Evolutionary conservation across 106 monocot genomes (phyloP), one percentile per base, ranked within the genome.

Genomic region (Cymbidium sinense): DNA sequence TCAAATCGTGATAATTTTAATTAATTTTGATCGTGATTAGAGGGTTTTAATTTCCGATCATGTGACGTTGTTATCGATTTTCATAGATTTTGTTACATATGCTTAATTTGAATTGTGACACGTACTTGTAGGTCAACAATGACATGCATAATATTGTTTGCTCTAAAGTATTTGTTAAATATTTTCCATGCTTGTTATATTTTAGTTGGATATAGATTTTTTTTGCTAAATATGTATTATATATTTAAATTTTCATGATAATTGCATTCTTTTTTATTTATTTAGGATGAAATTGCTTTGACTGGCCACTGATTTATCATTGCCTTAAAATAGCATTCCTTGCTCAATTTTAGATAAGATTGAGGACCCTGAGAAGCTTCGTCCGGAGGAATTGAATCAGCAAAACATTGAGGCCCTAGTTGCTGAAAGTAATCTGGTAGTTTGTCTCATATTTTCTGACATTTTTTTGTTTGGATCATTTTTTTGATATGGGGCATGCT

Each of bases 321-420:
- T 13, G 13, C 47, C 3, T 30, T 67, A 33, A 67, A 28, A 30
- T 67, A 30, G 30, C 13, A 43, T 11, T 11, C 11, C 43, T 1
- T 76, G 19, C 75, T 71, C 69, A 76, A 3, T 82, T 91, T 50
- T 76, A 99, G 98, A 83, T 29, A 92, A 84, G 76, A 80, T 83
- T 79, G 89, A 83, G 79, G 94, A 92, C 64, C 81, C 84, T 64
- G 99, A 92, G 69, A 92, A 61, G 80, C 85, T 99, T 83, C 94
- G 94, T 54, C 99, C 99, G 50, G 99, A 99, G 81, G 99, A 99
- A 86, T 76, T 99, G 64, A 99, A 99, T 86, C 99, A 99, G 78
- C 99, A 99, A 83, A 99, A 92, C 50, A 99, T 99, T 81, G 99
- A 99, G 83, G 99, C 99, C 79, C 77, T 99, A 75, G 88, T 99